These are phyloP conservation scores for Trichoderma citrinoviride DNA, from an alignment of 2,329 filamentous ascomycete species.

Conservation along the genomic window DNA sequence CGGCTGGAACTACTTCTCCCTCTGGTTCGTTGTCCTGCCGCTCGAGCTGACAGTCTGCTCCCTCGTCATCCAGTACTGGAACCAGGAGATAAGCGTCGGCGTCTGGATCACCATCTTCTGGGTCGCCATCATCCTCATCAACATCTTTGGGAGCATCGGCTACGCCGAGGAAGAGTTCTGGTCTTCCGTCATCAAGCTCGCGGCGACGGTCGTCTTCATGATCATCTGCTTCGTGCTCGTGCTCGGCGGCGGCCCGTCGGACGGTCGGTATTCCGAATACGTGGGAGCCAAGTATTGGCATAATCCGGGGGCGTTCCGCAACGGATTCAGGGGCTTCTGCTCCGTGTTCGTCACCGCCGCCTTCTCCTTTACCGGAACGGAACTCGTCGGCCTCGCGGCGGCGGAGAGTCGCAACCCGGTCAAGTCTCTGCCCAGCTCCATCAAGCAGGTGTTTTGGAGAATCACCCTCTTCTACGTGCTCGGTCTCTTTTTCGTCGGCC, in stretches of 20 bases:
- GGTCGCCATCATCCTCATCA: conserved; percentile 48
- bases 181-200: conserved; percentile 54
- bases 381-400: conserved; percentile 67
- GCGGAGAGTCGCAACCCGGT: conserved; percentile 66
- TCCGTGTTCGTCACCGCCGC: conserved; percentile 67
- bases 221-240: conserved; percentile 57
- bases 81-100: conserved; percentile 43
- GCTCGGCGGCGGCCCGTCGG: conserved; percentile 54
- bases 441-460: conserved; percentile 68
- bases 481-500: conserved; percentile 48
- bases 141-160: conserved; percentile 54
- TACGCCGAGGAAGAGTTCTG: conserved; percentile 57
- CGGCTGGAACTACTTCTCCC: conserved; percentile 46
- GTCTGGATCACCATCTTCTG: conserved; percentile 57
- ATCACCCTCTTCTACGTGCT: conserved; percentile 52
- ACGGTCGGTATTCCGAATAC: conserved; percentile 41
- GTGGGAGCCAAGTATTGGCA: conserved; percentile 46
- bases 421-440: conserved; percentile 70
- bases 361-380: conserved; percentile 66
- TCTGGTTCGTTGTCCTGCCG: conserved; percentile 51
- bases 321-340: conserved; percentile 69
- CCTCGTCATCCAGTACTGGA: conserved; percentile 53
- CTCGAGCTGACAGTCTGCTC: conserved; percentile 51
- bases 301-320: conserved; percentile 55
- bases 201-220: conserved; percentile 60